These are phyloP conservation scores for Francoa sonchifolia DNA, from an alignment of 441 rosid species.

Conservation along the genomic window DNA sequence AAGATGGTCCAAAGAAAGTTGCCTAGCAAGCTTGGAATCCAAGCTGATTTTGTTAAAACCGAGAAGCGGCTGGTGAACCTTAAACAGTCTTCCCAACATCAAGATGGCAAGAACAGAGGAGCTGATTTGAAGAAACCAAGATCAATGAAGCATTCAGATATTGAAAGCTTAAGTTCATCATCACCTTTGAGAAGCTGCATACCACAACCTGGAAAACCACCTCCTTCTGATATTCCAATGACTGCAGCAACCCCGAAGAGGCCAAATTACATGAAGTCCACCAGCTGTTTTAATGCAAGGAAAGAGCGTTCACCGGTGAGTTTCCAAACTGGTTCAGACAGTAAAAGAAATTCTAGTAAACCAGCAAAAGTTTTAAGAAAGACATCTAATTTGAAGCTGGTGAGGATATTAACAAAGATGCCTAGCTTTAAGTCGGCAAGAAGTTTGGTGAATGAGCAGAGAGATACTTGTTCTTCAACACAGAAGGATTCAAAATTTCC, in stretches of 20 bases:
- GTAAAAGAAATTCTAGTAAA: constrained; percentile 22
- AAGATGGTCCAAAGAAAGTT: neutral
- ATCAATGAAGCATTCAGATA: constrained; percentile 36
- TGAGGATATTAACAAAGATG: constrained; percentile 45
- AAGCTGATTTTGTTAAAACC: constrained; percentile 9
- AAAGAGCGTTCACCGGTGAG: constrained; percentile 44
- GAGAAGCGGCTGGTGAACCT: constrained; percentile 34
- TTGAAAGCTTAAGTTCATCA: constrained; percentile 21
- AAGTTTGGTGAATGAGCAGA: constrained; percentile 25
- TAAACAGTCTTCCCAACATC: constrained; percentile 24
- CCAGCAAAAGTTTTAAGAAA: constrained; percentile 19
- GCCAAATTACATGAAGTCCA: constrained; percentile 79
- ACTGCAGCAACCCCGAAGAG: constrained; percentile 20
- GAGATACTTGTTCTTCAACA: constrained; percentile 82
- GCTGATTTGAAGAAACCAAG: constrained; percentile 57
- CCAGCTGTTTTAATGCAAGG: constrained; percentile 72
- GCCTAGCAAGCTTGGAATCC: neutral
- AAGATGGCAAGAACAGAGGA: constrained; percentile 50
- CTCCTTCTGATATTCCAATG: constrained; percentile 14
- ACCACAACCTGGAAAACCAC: constrained; percentile 42
- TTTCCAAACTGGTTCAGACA: constrained; percentile 18
- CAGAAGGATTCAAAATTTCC: constrained; percentile 75
- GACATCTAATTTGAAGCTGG: constrained; percentile 40
- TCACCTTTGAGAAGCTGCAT: constrained; percentile 18
- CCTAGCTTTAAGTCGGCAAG: constrained; percentile 55